Base-by-base conservation (phyloP, 495 filamentous ascomycete species). In the Chaetomium cochliodes region DNA sequence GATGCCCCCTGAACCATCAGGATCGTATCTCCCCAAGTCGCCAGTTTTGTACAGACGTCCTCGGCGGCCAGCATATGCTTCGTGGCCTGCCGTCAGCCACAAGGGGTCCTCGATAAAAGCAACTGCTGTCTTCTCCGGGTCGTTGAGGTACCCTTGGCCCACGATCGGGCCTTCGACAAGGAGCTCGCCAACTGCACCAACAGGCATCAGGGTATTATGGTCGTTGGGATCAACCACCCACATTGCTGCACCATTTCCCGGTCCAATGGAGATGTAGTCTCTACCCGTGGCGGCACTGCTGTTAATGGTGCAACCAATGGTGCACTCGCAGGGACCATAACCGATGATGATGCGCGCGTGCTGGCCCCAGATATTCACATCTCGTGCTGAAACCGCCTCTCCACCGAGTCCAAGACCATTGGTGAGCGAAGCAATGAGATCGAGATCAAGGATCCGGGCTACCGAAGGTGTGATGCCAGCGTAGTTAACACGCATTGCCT, bases 241-340 rank as follows among this genome's bases (percentile, higher is more conserved):
- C 12, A 73, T 61, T 25, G 60, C 72, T 7, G 64, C 66, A 0
- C 70, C 68, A 37, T 69, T 73, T 6, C 68, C 70, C 3, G 64
- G 58, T 1, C 70, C 66, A 41, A 71, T 70, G 1, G 69, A 61
- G 49, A 69, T 65, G 44, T 66, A 66, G 46, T 70, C 76, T 70
- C 28, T 72, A 66, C 77, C 80, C 2, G 73, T 78, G 4, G 79
- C 77, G 22, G 77, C 74, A 60, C 72, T 77, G 63, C 73, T 76
- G 52, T 82, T 82, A 15, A 79, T 66, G 6, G 79, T 82, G 51
- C 79, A 82, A 66, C 78, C 54, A 73, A 74, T 33, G 18, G 81
- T 78, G 55, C 80, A 81, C 64, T 86, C 84, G 2, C 77, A 80
- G 0, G 84, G 84, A 2, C 84, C 84, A 56, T 86, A 86, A 6